Conservation (phyloP, 108 stramenopile genomes). For the Schizochytrium sp. region DNA sequence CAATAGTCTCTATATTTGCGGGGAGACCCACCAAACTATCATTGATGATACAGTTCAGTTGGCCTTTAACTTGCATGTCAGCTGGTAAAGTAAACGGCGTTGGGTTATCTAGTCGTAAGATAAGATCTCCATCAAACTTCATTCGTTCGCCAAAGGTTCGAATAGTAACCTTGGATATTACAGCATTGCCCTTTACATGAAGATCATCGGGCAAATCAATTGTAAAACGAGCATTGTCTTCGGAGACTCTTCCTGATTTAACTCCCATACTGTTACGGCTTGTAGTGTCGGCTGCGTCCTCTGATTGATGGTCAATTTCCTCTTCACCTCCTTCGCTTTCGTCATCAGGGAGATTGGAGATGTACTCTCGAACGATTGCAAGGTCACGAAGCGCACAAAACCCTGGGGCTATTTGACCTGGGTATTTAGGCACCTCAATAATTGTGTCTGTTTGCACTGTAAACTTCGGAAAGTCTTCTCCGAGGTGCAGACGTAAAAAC, state of each 20-base stretch:
- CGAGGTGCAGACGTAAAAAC: too few species aligned
- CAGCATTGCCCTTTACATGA: neutral
- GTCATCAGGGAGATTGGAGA: too few species aligned
- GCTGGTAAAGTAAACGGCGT: neutral
- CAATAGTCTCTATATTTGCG: neutral
- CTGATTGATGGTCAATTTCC: neutral
- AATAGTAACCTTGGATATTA: neutral
- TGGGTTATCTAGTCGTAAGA: neutral
- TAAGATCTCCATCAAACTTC: neutral
- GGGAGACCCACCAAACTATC: neutral
- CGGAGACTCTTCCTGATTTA: neutral
- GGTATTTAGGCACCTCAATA: too few species aligned
- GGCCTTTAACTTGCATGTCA: neutral
- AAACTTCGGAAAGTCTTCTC: too few species aligned
- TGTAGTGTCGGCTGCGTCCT: neutral
- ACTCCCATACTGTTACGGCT: neutral
- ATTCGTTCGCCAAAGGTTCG: neutral
- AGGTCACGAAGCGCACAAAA: too few species aligned
- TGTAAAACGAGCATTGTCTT: neutral
- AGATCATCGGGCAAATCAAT: neutral
- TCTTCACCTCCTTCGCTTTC: too few species aligned
- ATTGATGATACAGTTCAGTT: neutral
- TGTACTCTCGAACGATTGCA: too few species aligned
- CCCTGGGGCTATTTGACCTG: too few species aligned
- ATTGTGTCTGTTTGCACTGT: too few species aligned